Percentiles rank a stretch among this genome's conserved stretches.
phyloP scores from a whole-genome alignment of 495 filamentous ascomycete genomes.

The Aspergillus leporis region DNA sequence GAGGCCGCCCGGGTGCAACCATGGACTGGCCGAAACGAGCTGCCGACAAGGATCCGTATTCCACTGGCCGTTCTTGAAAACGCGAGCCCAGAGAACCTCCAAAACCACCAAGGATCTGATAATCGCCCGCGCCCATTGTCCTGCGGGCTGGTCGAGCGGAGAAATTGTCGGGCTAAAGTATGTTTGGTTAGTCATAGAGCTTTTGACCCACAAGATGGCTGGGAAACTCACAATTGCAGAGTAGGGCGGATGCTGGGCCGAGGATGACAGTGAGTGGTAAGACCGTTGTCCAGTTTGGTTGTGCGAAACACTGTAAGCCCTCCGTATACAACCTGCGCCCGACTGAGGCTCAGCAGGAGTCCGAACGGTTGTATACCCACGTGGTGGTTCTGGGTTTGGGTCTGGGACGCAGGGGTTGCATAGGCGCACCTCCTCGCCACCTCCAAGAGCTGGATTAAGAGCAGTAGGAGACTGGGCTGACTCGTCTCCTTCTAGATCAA shows the following conservation, averaged over 20 bases:
- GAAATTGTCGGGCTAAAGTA: constrained; percentile 15
- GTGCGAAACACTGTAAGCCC: constrained; percentile 9
- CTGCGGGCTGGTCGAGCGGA: constrained; percentile 20
- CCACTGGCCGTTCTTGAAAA: constrained; percentile 30
- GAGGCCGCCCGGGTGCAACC: constrained; percentile 22
- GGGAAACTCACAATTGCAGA: constrained; percentile 14
- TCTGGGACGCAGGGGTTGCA: constrained; percentile 96
- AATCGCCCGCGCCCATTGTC: constrained; percentile 28
- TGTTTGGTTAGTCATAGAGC: not conserved
- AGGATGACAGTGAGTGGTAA: constrained; percentile 24
- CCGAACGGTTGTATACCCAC: constrained; percentile 30
- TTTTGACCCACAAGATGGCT: not conserved
- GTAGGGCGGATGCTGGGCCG: constrained; percentile 5
- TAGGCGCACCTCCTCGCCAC: constrained; percentile 84
- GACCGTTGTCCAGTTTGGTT: constrained; percentile 21
- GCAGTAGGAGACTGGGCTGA: constrained; percentile 20
- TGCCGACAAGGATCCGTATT: constrained; percentile 19
- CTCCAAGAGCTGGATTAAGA: constrained; percentile 60
- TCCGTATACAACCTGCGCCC: constrained; percentile 6
- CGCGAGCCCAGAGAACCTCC: constrained; percentile 14
- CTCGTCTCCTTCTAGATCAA: constrained; percentile 48
- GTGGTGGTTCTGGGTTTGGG: constrained; percentile 71
- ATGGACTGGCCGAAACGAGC: constrained; percentile 5
- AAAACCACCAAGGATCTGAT: constrained; percentile 17
- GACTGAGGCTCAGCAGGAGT: constrained; percentile 22